Evolutionary conservation across 2,329 filamentous ascomycete genomes (phyloP).

Genomic region (Cercospora janseana): DNA sequence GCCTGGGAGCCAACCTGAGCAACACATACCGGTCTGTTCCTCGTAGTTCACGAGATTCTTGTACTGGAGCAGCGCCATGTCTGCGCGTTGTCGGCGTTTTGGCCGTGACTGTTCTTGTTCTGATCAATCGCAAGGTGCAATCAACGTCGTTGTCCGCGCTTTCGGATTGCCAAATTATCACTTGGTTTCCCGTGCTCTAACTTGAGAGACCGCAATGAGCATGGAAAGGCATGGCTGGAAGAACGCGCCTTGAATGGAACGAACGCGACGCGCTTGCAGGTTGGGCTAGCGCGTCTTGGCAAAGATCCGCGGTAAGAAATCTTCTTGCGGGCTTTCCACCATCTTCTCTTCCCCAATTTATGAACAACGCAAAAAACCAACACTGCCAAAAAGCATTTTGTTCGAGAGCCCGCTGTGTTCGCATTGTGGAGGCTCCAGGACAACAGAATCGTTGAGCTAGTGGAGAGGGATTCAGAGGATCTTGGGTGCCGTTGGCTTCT

Average conservation of each 20-base stretch:
- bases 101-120: not conserved
- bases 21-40: conserved; percentile 68
- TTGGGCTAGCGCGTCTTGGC: conserved; percentile 1
- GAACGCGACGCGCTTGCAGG: conserved; percentile 9
- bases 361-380: conserved; percentile 41
- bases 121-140: not conserved
- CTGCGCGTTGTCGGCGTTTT: conserved; percentile 12
- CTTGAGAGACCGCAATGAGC: too few relatives aligned
- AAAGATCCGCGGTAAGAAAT: conserved; percentile 11
- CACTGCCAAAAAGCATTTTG: conserved; percentile 44
- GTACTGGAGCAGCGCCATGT: conserved; percentile 84
- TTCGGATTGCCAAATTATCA: too few relatives aligned
- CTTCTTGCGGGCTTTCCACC: conserved; percentile 5
- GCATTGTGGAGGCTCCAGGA: conserved; percentile 41
- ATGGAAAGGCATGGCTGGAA: not conserved
- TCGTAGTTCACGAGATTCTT: conserved; percentile 81
- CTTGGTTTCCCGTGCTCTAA: too few relatives aligned
- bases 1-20: conserved; percentile 16
- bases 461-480: conserved; percentile 41
- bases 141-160: not conserved
- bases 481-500: conserved; percentile 41
- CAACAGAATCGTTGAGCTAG: conserved; percentile 42
- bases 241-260: conserved; percentile 3
- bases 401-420: conserved; percentile 38
- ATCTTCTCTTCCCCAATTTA: conserved; percentile 28